Base-by-base conservation (phyloP, 257 asterid genomes). In the Fraxinus quadrangulata region DNA sequence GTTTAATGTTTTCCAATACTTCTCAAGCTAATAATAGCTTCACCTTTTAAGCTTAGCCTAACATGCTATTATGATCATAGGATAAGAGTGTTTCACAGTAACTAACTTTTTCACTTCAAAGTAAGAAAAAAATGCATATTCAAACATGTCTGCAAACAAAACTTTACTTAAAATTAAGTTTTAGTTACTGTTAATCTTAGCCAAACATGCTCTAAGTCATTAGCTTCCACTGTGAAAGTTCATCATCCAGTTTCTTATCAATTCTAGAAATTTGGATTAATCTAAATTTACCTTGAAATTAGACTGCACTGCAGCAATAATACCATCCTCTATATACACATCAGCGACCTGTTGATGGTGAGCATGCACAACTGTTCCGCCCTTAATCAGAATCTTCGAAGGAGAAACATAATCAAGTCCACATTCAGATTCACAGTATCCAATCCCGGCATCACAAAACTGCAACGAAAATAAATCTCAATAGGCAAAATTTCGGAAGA, bases 341-440 rank as follows among this genome's bases (percentile, higher is more conserved):
- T 95, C 97, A 54, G 97, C 90, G 72, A 85, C 83, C 85, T 95
- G 89, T 82, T 89, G 94, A 84, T 87, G 94, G 79, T 95, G 94
- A 80, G 98, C 92, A 88, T 95, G 93, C 86, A 95, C 98, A 75
- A 95, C 97, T 1, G 90, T 90, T 63, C 99, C 99, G 56, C 97
- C 99, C 88, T 90, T 95, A 11, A 95, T 84, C 94, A 93, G 78
- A 72, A 95, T 89, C 88, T 89, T 95, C 3, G 92, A 76, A 69
- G 90, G 36, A 42, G 84, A 79, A n/a, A 71, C 66, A 7, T 83
- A 51, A 56, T 80, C 77, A 71, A 78, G 34, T 56, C 92, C 87
- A 81, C 97, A 88, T 21, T 76, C 81, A 54, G 86, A 78, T 73
- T 71, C 89, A 56, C 84, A 86, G 67, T 82, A 84, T 14, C 80